Conservation (phyloP, 1,284 basidiomycete genomes). For the Trichosporon coremiiforme region DNA sequence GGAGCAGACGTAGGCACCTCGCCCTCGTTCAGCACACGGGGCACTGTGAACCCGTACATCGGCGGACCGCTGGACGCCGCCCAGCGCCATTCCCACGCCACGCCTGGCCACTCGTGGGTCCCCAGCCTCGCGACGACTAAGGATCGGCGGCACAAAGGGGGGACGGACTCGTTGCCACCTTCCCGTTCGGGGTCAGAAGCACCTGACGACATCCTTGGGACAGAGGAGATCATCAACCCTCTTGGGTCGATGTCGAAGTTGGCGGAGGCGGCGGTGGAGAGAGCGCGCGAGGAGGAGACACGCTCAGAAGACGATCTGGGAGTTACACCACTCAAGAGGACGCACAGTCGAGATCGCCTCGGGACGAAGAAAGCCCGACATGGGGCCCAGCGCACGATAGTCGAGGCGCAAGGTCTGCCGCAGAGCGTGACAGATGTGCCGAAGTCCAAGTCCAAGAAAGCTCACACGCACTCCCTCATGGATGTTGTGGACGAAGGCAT, state of each 20-base stretch:
- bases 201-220: conserved; percentile 47
- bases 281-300: conserved; percentile 50
- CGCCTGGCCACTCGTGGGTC: conserved; percentile 3
- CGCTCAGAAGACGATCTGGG: not conserved
- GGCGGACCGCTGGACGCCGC: not conserved
- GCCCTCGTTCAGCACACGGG: not conserved
- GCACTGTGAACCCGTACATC: not conserved
- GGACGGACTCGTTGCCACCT: conserved; percentile 42
- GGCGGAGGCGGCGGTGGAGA: conserved; percentile 56
- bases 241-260: conserved; percentile 54
- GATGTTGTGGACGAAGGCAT: conserved; percentile 60
- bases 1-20: not conserved
- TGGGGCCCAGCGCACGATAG: conserved; percentile 32
- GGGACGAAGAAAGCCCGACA: conserved; percentile 38
- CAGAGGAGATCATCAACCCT: conserved; percentile 53
- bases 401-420: conserved; percentile 47
- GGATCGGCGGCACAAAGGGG: conserved; percentile 2
- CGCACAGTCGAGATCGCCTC: conserved; percentile 22
- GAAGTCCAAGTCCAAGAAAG: conserved; percentile 39
- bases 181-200: conserved; percentile 48
- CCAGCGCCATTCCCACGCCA: conserved; percentile 5
- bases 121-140: conserved; percentile 1
- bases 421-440: conserved; percentile 35
- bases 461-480: conserved; percentile 53
- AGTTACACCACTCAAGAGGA: conserved; percentile 21